Evolutionary conservation across 2,329 filamentous ascomycete genomes (phyloP), one percentile per base, ranked within the genome.

Genomic region (Fusarium sp.): DNA sequence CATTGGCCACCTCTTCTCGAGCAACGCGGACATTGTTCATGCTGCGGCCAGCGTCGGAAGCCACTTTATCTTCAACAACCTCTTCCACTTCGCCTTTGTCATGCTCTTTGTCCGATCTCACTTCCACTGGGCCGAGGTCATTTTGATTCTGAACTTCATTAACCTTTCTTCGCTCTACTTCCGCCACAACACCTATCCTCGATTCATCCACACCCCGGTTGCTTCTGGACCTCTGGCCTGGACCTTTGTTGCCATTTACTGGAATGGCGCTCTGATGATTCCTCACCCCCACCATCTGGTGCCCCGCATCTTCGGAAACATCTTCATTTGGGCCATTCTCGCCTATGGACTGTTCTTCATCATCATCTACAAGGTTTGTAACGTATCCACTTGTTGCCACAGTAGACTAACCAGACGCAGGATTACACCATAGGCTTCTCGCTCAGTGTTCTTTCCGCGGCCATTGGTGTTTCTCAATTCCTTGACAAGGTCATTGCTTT

Each of bases 241-340:
- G 94, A 95, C 93, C 16, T 94, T 97, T 80, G 91, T 96, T 16
- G 93, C 94, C 34, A 88, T 98, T 63, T 96, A 95, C 87, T 97
- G 94, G 94, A 94, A 95, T 77, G 95, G 95, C 10, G 94, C 95
- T 23, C 92, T 95, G 57, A 93, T 94, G 81, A 90, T 96, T n/a
- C 86, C 86, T n/a, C 87, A 94, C 80, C 88, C 91, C 9, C 85
- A 92, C 67, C 89, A 86, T 67, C 82, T 95, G 6, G 87, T 92
- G 2, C 92, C 93, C n/a, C 87, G 94, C 57, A 92, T 97, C 75
- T 89, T 97, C 27, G 95, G 94, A 61, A 97, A 98, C 80, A 87
- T 97, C 75, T 95, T 95, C 77, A 93, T 98, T 79, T 98, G 95
- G 95, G 91, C 92, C 30, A 92, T 96, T 73, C 85, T 96, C 45